Evolutionary conservation across 2,329 filamentous ascomycete species (phyloP).

Genomic region (Fusarium sp.): DNA sequence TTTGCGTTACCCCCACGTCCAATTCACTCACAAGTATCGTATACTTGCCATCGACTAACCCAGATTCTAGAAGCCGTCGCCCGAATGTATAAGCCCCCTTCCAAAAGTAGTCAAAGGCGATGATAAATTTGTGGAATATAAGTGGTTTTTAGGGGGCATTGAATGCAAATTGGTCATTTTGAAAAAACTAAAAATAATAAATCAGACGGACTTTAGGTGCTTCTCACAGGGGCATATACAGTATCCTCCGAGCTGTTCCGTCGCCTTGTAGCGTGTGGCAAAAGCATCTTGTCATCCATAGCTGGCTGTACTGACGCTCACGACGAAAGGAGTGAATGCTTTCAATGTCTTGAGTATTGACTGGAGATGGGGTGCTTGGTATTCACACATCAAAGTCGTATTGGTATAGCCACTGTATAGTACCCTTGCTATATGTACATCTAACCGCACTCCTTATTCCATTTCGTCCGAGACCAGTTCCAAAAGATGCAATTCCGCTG

Average conservation of each 20-base stretch:
- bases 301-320: background rate
- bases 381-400: conserved; percentile 4
- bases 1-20: conserved; percentile 24
- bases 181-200: too few species aligned
- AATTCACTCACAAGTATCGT: conserved; percentile 16
- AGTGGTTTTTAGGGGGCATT: too few species aligned
- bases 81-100: background rate
- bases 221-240: too few species aligned
- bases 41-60: conserved; percentile 25
- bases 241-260: conserved; percentile 1
- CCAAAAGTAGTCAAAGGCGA: too few species aligned
- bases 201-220: too few species aligned
- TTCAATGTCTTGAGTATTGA: background rate
- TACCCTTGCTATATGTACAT: conserved; percentile 20
- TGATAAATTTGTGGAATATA: too few species aligned
- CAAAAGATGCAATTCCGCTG: conserved; percentile 28
- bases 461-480: conserved; percentile 16
- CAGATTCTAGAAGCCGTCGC: conserved; percentile 24
- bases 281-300: conserved; percentile 1
- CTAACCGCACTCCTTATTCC: conserved; percentile 16
- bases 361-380: conserved; percentile 11
- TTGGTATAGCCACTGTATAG: background rate
- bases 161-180: too few species aligned
- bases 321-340: conserved; percentile 1
- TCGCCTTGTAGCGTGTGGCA: conserved; percentile 20